These are phyloP conservation scores for Raffaelea arxii DNA, from an alignment of 2,329 filamentous ascomycete species.

Conservation along the genomic window DNA sequence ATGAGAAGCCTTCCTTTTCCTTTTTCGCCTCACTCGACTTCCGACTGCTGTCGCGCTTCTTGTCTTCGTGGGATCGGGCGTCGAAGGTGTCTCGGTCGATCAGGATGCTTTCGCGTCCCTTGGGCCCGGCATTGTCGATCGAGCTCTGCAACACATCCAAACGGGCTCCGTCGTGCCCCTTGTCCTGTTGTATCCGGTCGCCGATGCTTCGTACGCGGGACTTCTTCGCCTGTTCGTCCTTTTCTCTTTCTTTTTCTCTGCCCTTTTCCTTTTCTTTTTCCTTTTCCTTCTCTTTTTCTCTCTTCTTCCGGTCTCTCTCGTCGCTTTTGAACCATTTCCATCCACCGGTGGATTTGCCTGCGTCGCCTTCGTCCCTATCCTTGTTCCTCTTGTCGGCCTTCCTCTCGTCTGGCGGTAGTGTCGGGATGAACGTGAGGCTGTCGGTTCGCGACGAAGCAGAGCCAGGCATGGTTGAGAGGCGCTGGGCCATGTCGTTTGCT, in stretches of 20 bases:
- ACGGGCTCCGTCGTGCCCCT: conserved; percentile 66
- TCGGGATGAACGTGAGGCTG: conserved; percentile 71
- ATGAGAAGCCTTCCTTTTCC: conserved; percentile 77
- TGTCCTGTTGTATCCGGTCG: conserved; percentile 28
- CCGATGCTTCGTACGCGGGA: conserved; percentile 48
- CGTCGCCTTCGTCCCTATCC: conserved; percentile 55
- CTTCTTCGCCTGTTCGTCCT: conserved; percentile 51
- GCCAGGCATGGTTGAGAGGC: conserved; percentile 60
- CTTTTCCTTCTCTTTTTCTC: conserved; percentile 48
- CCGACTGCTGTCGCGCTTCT: conserved; percentile 68
- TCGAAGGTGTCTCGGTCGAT: conserved; percentile 69
- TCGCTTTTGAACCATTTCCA: conserved; percentile 81
- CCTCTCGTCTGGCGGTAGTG: conserved; percentile 57
- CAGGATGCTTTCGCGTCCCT: conserved; percentile 72
- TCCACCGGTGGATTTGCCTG: conserved; percentile 64
- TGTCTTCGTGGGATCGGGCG: conserved; percentile 65
- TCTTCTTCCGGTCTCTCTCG: conserved; percentile 62
- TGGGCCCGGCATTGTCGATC: conserved; percentile 58
- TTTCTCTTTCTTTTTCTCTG: conserved; percentile 50
- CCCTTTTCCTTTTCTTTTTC: conserved; percentile 58
- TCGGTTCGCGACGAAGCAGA: conserved; percentile 61
- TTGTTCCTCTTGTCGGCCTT: conserved; percentile 67
- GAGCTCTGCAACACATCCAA: conserved; percentile 82
- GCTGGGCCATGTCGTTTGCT: conserved; percentile 55
- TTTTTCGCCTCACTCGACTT: conserved; percentile 72